phyloP scores from a whole-genome alignment of 306 rosid species.

The Cercis canadensis region DNA sequence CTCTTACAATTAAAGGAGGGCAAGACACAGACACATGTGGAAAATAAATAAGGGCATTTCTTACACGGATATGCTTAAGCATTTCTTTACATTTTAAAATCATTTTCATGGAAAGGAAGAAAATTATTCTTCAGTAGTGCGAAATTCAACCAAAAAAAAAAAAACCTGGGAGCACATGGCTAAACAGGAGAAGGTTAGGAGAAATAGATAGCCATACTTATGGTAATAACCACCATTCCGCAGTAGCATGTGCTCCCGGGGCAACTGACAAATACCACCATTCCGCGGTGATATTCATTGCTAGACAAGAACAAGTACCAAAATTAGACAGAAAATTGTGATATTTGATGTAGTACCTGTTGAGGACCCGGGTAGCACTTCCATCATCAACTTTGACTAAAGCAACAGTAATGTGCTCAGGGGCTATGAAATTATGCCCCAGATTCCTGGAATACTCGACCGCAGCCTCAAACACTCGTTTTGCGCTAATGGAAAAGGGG shows the following conservation, averaged over 20 bases:
- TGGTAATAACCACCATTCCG: conserved; percentile 3
- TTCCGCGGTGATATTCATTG: background rate
- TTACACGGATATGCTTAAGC: too few relatives aligned
- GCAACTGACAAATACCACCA: background rate
- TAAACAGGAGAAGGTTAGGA: background rate
- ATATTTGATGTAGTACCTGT: conserved; percentile 53
- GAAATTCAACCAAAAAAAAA: background rate
- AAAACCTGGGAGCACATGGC: background rate
- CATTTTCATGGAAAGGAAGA: background rate
- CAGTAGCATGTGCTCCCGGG: too few relatives aligned
- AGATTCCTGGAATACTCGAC: conserved; percentile 67
- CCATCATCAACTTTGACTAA: conserved; percentile 73
- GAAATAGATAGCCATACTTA: background rate
- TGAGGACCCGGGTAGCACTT: conserved; percentile 63
- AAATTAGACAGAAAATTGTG: background rate
- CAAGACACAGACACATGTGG: background rate
- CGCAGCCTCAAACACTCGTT: conserved; percentile 81
- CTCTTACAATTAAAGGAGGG: background rate
- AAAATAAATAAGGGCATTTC: background rate
- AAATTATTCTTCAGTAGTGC: too few relatives aligned
- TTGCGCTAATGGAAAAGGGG: conserved; percentile 69
- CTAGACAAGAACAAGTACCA: background rate
- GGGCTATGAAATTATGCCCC: conserved; percentile 76
- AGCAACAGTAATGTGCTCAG: conserved; percentile 80
- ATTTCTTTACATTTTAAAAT: background rate